Base-by-base conservation (phyloP, 805 yeast genomes). In the Metschnikowia proteae region DNA sequence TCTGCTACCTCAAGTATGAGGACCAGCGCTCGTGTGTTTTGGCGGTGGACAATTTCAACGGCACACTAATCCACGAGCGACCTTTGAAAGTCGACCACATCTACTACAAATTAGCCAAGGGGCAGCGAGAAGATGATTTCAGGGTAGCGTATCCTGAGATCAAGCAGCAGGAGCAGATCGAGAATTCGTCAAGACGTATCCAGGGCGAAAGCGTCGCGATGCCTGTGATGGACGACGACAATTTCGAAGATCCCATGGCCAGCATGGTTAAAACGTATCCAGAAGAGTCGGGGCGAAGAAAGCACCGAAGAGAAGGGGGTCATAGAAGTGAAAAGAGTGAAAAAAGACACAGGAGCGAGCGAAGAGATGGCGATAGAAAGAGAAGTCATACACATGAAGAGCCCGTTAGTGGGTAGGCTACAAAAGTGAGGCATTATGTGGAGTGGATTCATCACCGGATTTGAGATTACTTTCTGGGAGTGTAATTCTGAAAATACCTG, bases 31-130 rank as follows among this genome's bases (percentile, higher is more conserved):
- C 95, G 2, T 82, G 96, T 17, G 78, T 88, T 0, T 70, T 92
- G 27, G 96, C 97, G 0, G 83, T 92, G 3, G 98, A 92, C 65
- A 92, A 92, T 62, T 72, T 92, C 53, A 88, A 88, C 61, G 96
- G 96, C 1, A 64, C 71, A 32, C 63, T 64, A 63, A 73, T 87
- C 0, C 73, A 77, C 37, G 88, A 83, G 7, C 58, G 62, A 40
- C 63, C 60, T 11, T 57, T 73, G 29, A 70, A 79, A 48, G 94
- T 89, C 1, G 95, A 88, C 60, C 96, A 88, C 69, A 79, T 83
- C 3, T 73, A 78, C 50, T 86, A 77, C 60, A 78, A 74, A 50
- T 78, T 84, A 34, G 69, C 75, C 55, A 76, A 75, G 10, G 80
- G 75, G 6, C 82, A 81, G 53, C 62, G 57, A 13, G 80, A 76